These are phyloP conservation scores for Phytophthora crassamura DNA, from an alignment of 352 stramenopile species.

Conservation along the genomic window DNA sequence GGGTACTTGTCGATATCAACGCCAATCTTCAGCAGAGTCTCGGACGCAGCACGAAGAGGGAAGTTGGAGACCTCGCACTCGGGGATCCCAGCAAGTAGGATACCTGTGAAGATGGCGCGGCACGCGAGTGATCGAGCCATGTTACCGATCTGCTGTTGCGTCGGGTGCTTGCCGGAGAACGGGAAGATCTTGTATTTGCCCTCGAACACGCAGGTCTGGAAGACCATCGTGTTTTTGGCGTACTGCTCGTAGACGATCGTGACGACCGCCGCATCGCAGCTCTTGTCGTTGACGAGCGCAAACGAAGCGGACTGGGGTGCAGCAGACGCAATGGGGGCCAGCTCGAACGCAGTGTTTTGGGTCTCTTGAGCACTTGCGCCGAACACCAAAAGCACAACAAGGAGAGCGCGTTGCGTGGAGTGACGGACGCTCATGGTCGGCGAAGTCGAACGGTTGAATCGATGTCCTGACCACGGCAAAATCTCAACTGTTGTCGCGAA, in stretches of 20 bases:
- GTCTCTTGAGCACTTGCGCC: conserved; percentile 11
- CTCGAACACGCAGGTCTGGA: conserved; percentile 51
- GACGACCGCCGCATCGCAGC: conserved; percentile 47
- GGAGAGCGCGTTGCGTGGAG: neutral
- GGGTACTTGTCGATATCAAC: conserved; percentile 42
- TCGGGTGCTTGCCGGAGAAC: conserved; percentile 45
- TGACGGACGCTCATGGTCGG: conserved; percentile 7
- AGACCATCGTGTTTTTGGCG: conserved; percentile 54
- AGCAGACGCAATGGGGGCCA: conserved; percentile 39
- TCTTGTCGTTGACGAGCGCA: conserved; percentile 34
- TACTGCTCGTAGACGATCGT: conserved; percentile 46
- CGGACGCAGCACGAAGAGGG: conserved; percentile 48
- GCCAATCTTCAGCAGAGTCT: conserved; percentile 62
- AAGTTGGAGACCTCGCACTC: conserved; percentile 57
- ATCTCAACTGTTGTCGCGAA: conserved; percentile 17
- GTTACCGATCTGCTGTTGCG: conserved; percentile 38
- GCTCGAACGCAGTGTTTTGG: conserved; percentile 17
- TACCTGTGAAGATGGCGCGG: conserved; percentile 52
- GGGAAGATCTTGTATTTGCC: conserved; percentile 66
- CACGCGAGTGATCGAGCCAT: conserved; percentile 46
- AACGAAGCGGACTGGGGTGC: conserved; percentile 47
- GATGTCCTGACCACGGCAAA: conserved; percentile 10
- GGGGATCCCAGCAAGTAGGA: conserved; percentile 45
- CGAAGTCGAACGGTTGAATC: neutral
- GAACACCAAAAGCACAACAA: conserved; percentile 4